A percentile compares a stretch with the other conserved stretches of the same genome.
These are phyloP conservation scores for Trypanosoma caninum DNA, from an alignment of 208 protist species.

Conservation along the genomic window DNA sequence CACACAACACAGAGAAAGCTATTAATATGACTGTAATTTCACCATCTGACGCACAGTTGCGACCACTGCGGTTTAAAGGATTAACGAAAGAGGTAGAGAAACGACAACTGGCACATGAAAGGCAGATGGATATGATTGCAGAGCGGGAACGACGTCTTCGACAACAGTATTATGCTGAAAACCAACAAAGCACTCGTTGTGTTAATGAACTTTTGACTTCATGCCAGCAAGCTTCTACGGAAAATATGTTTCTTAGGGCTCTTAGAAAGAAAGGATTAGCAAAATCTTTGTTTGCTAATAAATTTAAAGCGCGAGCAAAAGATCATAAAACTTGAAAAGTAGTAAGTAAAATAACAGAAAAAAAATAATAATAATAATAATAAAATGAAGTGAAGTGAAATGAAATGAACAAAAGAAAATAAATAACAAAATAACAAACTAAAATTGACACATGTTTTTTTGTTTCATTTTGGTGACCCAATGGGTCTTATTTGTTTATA, in stretches of 20 bases:
- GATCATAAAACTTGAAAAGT: too few species aligned
- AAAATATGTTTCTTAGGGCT: neutral
- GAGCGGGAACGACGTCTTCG: constrained; percentile 36
- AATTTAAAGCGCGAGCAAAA: too few species aligned
- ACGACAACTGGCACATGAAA: constrained; percentile 26
- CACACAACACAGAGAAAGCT: constrained; percentile 5
- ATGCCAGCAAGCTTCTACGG: neutral
- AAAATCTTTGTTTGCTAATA: too few species aligned
- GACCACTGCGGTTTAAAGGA: constrained; percentile 32
- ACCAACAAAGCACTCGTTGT: constrained; percentile 11
- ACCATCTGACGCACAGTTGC: constrained; percentile 25
- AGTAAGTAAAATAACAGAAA: too few species aligned
- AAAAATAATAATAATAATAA: too few species aligned
- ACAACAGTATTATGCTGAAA: constrained; percentile 30
- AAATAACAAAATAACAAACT: too few species aligned
- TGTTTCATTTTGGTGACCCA: too few species aligned
- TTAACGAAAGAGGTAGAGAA: constrained; percentile 28
- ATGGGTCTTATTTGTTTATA: too few species aligned
- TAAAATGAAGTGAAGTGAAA: too few species aligned
- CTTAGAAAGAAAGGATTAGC: neutral
- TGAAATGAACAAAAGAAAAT: too few species aligned
- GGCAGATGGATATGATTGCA: constrained; percentile 26
- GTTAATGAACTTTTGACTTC: constrained; percentile 5
- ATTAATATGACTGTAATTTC: constrained; percentile 32
- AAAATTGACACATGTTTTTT: too few species aligned